Conservation (phyloP, 164 flowering plant species). For the Taxillus chinensis region DNA sequence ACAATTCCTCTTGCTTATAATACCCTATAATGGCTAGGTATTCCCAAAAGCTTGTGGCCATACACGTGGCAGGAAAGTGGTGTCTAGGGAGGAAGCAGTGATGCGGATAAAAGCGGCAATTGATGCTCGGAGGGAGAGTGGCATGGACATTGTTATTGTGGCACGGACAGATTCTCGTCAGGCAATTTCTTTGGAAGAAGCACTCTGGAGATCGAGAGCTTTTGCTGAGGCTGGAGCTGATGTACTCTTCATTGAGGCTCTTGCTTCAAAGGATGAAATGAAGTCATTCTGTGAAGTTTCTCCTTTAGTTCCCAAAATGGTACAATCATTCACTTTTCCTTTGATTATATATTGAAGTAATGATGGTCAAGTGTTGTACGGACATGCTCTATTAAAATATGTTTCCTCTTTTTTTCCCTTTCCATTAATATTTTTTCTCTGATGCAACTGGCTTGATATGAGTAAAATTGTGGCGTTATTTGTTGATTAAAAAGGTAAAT, state of each 20-base stretch:
- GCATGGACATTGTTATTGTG: conserved; percentile 82
- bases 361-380: background rate
- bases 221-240: conserved; percentile 94
- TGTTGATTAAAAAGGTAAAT: too few relatives aligned
- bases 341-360: background rate
- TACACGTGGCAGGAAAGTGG: conserved; percentile 84
- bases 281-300: conserved; percentile 55
- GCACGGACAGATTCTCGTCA: conserved; percentile 95
- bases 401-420: too few relatives aligned
- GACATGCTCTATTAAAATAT: too few relatives aligned
- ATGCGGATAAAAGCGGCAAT: conserved; percentile 87
- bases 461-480: too few relatives aligned
- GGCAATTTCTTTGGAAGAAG: conserved; percentile 75
- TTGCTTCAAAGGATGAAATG: conserved; percentile 93
- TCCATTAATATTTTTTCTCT: too few relatives aligned
- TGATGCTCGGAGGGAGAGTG: conserved; percentile 82
- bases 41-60: conserved; percentile 99
- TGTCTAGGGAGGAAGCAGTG: conserved; percentile 90
- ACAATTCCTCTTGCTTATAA: conserved; percentile 9
- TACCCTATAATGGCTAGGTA: conserved; percentile 30
- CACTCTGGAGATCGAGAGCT: conserved; percentile 77
- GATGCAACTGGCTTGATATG: too few relatives aligned
- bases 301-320: conserved; percentile 85
- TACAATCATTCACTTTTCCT: conserved; percentile 11
- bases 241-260: conserved; percentile 93